Evolutionary conservation across 2,329 filamentous ascomycete genomes (phyloP).

Genomic region (Pseudohalonectria lignicola): DNA sequence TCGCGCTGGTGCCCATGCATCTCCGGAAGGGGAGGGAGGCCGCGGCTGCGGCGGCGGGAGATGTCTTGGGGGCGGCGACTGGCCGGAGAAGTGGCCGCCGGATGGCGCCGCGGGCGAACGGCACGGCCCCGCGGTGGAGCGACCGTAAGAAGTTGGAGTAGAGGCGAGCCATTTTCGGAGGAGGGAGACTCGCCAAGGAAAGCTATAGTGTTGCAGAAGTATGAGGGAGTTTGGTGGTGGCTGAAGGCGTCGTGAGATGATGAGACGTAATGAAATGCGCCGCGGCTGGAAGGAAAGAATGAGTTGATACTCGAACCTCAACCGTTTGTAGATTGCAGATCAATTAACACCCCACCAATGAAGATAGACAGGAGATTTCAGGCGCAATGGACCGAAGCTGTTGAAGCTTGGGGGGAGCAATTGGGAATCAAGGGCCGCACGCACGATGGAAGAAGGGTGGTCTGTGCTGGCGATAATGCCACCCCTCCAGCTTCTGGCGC

Average conservation of each 20-base stretch:
- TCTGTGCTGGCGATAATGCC: neutral
- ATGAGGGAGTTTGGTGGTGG: no score
- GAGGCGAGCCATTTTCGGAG: slow-evolving; percentile 17
- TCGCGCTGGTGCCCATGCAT: slow-evolving; percentile 2
- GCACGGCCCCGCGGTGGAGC: slow-evolving; percentile 20
- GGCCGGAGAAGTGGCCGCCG: slow-evolving; percentile 5
- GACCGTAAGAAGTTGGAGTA: slow-evolving; percentile 26
- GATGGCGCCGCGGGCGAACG: slow-evolving; percentile 16
- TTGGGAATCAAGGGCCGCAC: no score
- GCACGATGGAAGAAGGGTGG: neutral
- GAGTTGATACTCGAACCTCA: no score
- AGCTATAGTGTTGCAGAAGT: no score
- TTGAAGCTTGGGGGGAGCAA: no score
- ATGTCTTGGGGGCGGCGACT: neutral
- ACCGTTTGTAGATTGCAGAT: no score
- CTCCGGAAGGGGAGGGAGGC: neutral
- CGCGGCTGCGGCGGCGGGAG: neutral
- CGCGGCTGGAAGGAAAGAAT: no score
- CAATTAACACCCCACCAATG: no score
- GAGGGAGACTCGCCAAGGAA: neutral
- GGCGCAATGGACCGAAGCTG: no score
- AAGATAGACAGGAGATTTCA: no score
- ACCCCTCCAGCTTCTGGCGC: slow-evolving; percentile 1
- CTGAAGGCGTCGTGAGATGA: neutral
- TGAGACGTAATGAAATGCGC: no score